phyloP scores from a whole-genome alignment of 805 yeast genomes.

The Tetrapisispora taiwanensis region DNA sequence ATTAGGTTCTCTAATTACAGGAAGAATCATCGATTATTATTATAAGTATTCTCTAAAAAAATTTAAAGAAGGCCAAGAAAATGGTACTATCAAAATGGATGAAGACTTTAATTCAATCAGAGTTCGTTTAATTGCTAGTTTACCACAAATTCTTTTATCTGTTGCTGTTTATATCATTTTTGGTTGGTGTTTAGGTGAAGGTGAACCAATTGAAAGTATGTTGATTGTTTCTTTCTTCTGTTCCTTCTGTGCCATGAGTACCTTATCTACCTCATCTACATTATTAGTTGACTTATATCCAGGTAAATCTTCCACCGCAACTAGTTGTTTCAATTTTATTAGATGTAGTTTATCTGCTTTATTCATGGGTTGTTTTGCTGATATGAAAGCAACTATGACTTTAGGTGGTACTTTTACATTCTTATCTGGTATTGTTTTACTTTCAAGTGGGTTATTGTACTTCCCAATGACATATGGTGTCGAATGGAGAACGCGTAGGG shows the following conservation, averaged over 20 bases:
- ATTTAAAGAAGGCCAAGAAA: constrained; percentile 14
- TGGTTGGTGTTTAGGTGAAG: constrained; percentile 63
- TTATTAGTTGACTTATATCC: constrained; percentile 69
- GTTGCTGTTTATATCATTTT: constrained; percentile 39
- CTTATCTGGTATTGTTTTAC: constrained; percentile 41
- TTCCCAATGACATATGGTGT: constrained; percentile 31
- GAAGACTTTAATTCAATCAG: constrained; percentile 41
- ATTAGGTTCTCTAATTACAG: constrained; percentile 48
- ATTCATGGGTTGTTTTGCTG: constrained; percentile 55
- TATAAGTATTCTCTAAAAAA: constrained; percentile 31
- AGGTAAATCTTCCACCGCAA: constrained; percentile 55
- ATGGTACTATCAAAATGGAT: constrained; percentile 19
- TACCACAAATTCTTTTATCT: constrained; percentile 36
- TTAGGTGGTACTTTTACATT: constrained; percentile 71
- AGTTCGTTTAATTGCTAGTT: constrained; percentile 40
- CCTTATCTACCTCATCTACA: constrained; percentile 49
- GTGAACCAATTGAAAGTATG: constrained; percentile 41
- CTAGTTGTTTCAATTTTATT: constrained; percentile 59
- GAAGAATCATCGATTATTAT: constrained; percentile 43
- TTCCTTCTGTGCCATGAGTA: constrained; percentile 48
- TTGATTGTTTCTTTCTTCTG: constrained; percentile 47
- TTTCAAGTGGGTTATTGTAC: constrained; percentile 21
- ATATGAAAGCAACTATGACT: constrained; percentile 47
- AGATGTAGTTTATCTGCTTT: constrained; percentile 64
- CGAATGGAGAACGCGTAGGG: constrained; percentile 27